Conservation (phyloP, 2,329 filamentous ascomycete species). For the Aspergillus intermedius region DNA sequence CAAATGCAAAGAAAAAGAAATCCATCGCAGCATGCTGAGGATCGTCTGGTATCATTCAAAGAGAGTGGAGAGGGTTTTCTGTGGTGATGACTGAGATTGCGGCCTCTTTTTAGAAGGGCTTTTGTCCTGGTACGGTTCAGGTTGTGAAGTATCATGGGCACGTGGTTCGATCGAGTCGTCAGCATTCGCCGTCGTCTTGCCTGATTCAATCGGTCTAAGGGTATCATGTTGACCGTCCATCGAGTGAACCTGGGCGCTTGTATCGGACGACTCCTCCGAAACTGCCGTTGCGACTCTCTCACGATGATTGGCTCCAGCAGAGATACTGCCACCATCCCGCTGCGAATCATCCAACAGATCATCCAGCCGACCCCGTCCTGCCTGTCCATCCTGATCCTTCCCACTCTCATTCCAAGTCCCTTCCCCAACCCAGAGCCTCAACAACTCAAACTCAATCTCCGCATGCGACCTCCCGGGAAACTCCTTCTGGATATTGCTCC, state of each 20-base stretch:
- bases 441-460: conserved; percentile 29
- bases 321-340: too few species aligned
- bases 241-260: too few species aligned
- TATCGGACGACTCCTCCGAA: too few species aligned
- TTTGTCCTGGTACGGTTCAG: background rate
- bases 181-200: background rate
- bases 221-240: too few species aligned
- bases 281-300: too few species aligned
- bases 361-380: background rate
- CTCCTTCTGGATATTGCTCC: conserved; percentile 21
- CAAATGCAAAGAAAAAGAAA: background rate
- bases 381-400: background rate
- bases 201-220: background rate
- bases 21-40: background rate
- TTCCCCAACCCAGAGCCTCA: conserved; percentile 25
- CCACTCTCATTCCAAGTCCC: conserved; percentile 9
- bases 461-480: conserved; percentile 23
- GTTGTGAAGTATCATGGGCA: background rate
- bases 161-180: background rate
- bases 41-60: background rate
- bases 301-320: too few species aligned
- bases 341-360: background rate
- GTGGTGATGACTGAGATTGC: background rate
- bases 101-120: background rate
- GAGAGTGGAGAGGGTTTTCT: background rate